Evolutionary conservation across 805 yeast genomes (phyloP), one percentile per base, ranked within the genome.

Genomic region (Metschnikowia drakensbergensis): DNA sequence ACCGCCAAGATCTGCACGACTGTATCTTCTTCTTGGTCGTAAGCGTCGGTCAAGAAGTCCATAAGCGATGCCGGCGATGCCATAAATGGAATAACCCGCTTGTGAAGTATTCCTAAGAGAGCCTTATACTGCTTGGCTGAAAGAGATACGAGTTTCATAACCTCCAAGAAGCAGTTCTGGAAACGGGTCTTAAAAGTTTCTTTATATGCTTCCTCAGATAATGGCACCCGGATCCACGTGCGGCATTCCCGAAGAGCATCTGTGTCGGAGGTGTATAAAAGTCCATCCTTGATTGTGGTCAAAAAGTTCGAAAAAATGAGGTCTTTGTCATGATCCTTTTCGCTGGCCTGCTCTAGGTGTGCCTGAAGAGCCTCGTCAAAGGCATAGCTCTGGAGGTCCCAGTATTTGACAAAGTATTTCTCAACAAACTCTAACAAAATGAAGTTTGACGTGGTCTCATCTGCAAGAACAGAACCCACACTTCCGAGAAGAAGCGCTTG

Each of bases 41-140:
- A 91, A 3, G 95, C 84, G 52, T 88, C 96, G 0, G 97, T 89
- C 51, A 92, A 72, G 63, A 92, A 94, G 69, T 92, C 99, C 97
- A 94, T 91, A 40, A 94, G 69, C 52, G 79, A 75, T 37, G 88
- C 86, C 5, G 98, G 96, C 54, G 82, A 83, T 39, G 79, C 76
- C 76, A 89, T 79, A 60, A 77, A 79, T 34, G 97, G 97, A 33
- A 92, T 84, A 37, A 94, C 76, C 52, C 95, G 72, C 62, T 88
- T 89, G 65, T 94, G 97, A 57, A 94, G 63, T 2, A 90, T 76
- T 4, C 81, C 68, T 48, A 92, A 70, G 4, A 84, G 74, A 1
- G 84, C 71, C 64, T 88, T 88, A 65, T 86, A 84, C 62, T 88
- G 96, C 2, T 61, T 50, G 0, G 76, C 64, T 9, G 80, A 62